phyloP scores from a whole-genome alignment of 371 early-diverging fungal genomes.

The Paramicrosporidium saccamoebae region DNA sequence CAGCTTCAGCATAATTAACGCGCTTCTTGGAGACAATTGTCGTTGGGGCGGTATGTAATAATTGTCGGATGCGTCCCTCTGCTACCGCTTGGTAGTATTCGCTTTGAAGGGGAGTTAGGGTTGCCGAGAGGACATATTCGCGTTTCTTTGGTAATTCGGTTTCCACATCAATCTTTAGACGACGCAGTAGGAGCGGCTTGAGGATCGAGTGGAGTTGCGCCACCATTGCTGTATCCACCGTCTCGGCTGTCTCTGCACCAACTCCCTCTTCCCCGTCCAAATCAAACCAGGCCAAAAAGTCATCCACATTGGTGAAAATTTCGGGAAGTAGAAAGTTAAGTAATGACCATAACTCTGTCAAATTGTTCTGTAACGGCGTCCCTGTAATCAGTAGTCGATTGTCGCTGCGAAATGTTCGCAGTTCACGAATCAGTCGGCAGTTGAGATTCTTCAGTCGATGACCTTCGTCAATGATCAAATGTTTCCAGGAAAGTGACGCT shows the following conservation, averaged over 20 bases:
- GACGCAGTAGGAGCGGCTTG: conserved; percentile 66
- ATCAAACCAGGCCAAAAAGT: conserved; percentile 53
- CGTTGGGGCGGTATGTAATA: no score
- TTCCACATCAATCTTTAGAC: conserved; percentile 86
- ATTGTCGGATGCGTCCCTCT: conserved; percentile 25
- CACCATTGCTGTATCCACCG: conserved; percentile 24
- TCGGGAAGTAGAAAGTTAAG: conserved; percentile 72
- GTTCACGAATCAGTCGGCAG: conserved; percentile 46
- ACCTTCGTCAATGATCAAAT: conserved; percentile 78
- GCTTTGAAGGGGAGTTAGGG: conserved; percentile 40
- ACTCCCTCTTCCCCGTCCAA: conserved; percentile 24
- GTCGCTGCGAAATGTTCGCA: conserved; percentile 41
- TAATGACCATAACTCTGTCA: conserved; percentile 69
- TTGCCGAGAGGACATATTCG: conserved; percentile 52
- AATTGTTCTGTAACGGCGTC: conserved; percentile 79
- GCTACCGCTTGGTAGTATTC: conserved; percentile 45
- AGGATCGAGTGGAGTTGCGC: conserved; percentile 56
- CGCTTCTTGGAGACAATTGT: no score
- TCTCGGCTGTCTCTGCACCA: conserved; percentile 31
- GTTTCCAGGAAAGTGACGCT: conserved; percentile 30
- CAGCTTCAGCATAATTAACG: no score
- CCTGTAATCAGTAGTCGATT: conserved; percentile 65
- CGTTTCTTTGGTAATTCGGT: conserved; percentile 52
- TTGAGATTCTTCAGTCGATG: conserved; percentile 79
- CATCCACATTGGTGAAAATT: conserved; percentile 49